Base-by-base conservation (phyloP, 2,329 filamentous ascomycete species). In the Fusarium sp. region DNA sequence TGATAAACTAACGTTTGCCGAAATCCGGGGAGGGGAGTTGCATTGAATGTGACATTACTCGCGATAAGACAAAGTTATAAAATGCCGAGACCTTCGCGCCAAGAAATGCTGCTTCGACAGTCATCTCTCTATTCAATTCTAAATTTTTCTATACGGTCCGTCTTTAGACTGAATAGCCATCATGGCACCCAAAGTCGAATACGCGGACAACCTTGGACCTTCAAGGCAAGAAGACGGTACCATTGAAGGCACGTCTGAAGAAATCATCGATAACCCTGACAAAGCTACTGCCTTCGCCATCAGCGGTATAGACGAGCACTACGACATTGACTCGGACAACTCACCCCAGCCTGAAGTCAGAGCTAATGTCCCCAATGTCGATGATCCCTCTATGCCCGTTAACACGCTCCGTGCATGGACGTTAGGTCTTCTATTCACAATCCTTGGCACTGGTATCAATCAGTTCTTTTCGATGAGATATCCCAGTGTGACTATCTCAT, bases 391-490 rank as follows among this genome's bases (percentile, higher is more conserved):
- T 8, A 63, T 63, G 61, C 61, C 61, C 0, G 55, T 63, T 0
- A 63, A 63, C 6, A 63, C 61, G 4, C 36, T 63, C 3, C 61
- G 61, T 50, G 55, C 55, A 0, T 63, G 61, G 61, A 20, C 24
- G 1, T 9, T 63, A 6, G 61, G 61, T 6, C 17, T 63, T 0
- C 6, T 63, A 0, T 61, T 61, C 22, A 61, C 54, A 0, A 45
- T 63, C 1, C 42, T 63, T 1, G 61, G 61, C 3, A 63, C 61
- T 11, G 55, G 55, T 0, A 63, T 63, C 15, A 63, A 63, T 8
- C 61, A 61, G 3, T 63, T 63, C 28, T 63, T 63, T 2, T 63
- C 61, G 0, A 63, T 61, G 61, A 26, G 61, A 35, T 63, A 63
- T 36, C 61, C 61, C 5, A 63, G 61, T 3, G 55, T 63, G 0